phyloP scores from a whole-genome alignment of 2,329 filamentous ascomycete species.

The Dactylellina haptotyla region DNA sequence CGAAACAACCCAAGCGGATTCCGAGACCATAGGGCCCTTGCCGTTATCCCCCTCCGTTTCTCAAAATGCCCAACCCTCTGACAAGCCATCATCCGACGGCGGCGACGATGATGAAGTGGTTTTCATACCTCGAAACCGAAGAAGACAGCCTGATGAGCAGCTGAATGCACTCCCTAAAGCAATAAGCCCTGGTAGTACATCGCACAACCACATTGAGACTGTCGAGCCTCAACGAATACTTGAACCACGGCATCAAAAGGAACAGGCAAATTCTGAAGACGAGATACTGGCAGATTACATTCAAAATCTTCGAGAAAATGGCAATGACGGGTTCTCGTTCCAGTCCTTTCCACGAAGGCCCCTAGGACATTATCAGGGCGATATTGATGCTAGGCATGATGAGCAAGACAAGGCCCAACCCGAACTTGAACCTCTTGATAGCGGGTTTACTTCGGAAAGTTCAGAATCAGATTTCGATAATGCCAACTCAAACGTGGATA shows the following conservation, averaged over 20 bases:
- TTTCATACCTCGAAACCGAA: conserved; percentile 36
- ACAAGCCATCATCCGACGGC: conserved; percentile 7
- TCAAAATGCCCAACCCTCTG: not conserved
- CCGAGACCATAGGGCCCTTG: too few relatives aligned
- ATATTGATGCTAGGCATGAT: not conserved
- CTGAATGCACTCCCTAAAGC: not conserved
- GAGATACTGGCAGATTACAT: conserved; percentile 37
- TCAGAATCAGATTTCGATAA: not conserved
- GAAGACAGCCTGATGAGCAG: too few relatives aligned
- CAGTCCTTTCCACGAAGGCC: conserved; percentile 24
- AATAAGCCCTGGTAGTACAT: not conserved
- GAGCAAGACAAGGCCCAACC: not conserved
- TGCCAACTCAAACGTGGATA: not conserved
- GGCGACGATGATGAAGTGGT: conserved; percentile 39
- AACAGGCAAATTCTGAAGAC: conserved; percentile 11
- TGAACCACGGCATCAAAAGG: not conserved
- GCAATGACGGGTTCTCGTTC: not conserved
- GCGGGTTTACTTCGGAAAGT: not conserved
- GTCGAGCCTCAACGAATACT: not conserved
- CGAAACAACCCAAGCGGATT: too few relatives aligned
- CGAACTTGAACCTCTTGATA: not conserved
- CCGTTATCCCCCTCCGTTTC: too few relatives aligned
- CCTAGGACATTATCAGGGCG: conserved; percentile 17
- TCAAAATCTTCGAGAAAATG: conserved; percentile 35
- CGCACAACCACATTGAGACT: not conserved